Conservation (phyloP, 305 asterid genomes). For the Fraxinus sp. region DNA sequence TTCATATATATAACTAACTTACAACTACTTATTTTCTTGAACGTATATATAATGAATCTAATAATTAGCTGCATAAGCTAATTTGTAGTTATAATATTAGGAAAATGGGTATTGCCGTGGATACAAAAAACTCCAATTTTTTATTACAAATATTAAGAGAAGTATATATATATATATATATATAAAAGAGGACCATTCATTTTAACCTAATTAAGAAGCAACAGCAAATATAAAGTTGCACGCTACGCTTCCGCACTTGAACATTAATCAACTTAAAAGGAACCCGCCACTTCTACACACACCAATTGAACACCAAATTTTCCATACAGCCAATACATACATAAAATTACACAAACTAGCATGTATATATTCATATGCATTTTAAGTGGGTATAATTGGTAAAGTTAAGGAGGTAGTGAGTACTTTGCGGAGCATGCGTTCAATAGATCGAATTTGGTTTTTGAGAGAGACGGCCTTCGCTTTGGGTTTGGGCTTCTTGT, state of each 20-base stretch:
- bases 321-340: neutral
- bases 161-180: neutral
- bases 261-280: neutral
- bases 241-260: neutral
- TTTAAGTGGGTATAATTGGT: neutral
- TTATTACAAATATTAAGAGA: neutral
- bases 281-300: neutral
- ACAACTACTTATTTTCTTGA: neutral
- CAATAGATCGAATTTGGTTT: conserved; percentile 47
- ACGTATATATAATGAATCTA: neutral
- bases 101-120: neutral
- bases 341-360: neutral
- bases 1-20: neutral
- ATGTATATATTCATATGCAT: neutral
- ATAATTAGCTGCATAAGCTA: neutral
- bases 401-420: neutral
- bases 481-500: conserved; percentile 37
- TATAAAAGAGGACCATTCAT: neutral
- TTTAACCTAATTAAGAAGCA: neutral
- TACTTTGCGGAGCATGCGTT: conserved; percentile 55
- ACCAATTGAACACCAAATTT: neutral
- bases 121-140: neutral
- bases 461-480: conserved; percentile 43
- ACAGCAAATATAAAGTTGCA: neutral
- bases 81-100: neutral